Base-by-base conservation (phyloP, 768 basidiomycete genomes). In the Mycena albidolilacea region DNA sequence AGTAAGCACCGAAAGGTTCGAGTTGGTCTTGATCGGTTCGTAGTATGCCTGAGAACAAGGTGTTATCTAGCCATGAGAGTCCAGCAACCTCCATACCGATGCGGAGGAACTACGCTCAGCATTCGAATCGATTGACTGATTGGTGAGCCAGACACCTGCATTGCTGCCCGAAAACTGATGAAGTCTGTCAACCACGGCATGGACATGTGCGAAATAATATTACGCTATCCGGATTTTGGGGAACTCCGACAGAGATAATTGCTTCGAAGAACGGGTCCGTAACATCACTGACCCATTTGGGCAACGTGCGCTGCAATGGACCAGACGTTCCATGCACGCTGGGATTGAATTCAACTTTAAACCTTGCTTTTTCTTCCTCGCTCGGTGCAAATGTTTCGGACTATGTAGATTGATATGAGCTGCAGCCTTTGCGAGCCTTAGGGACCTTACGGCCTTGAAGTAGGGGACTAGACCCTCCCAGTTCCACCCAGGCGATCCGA, bases 11-110 rank as follows among this genome's bases (percentile, higher is more conserved):
- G 71, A 59, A 35, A 80, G 74, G 59, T 81, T 81, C 8, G 67
- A 35, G 21, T 88, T 84, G 19, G 84, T 81, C 3, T 87, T 85
- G 38, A 87, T 81, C 6, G 87, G 85, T 77, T 88, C 88, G 77
- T 90, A 87, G 81, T 90, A 90, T 9, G 86, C 89, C 7, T 88
- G 39, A 4, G 9, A 43, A 17, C 19, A 30, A 15, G 43, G 44
- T 46, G 10, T 6, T 15, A 46, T 17, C 17, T 46, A 14, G 15
- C 17, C 7, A n/a, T 50, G 48, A n/a, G 17, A 41, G 7, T 54
- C 7, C 50, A 41, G 38, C 9, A 38, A 7, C 30, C 43, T 14
- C 5, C 67, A 12, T 35, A 70, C 69, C 35, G 69, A 64, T 23
- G 69, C 63, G 9, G 69, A 64, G 17, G 69, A 70, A n/a, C 54